phyloP scores from a whole-genome alignment of 306 rosid species.

The Vigna angularis region DNA sequence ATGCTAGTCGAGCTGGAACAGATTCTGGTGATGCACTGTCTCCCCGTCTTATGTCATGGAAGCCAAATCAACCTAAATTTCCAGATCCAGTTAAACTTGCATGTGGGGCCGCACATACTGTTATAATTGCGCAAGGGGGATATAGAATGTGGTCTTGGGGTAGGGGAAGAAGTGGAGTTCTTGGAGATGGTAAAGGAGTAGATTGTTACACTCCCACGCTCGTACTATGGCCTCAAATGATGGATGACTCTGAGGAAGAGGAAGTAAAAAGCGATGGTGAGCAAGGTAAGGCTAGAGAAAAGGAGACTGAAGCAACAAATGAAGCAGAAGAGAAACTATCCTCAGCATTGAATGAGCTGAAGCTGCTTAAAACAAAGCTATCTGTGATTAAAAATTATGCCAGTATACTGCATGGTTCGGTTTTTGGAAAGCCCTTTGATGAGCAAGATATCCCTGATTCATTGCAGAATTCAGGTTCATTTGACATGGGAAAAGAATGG shows the following conservation, averaged over 20 bases:
- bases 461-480: conserved; percentile 55
- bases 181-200: conserved; percentile 70
- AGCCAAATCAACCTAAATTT: conserved; percentile 56
- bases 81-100: conserved; percentile 68
- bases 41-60: conserved; percentile 59
- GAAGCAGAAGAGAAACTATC: conserved; percentile 61
- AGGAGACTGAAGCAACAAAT: conserved; percentile 45
- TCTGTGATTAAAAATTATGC: conserved; percentile 73
- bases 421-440: conserved; percentile 82
- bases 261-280: conserved; percentile 44
- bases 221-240: conserved; percentile 70
- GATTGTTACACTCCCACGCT: conserved; percentile 67
- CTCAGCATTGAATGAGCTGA: conserved; percentile 63
- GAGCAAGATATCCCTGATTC: conserved; percentile 76
- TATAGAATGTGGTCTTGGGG: conserved; percentile 92
- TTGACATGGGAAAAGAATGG: conserved; percentile 86
- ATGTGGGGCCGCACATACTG: conserved; percentile 96
- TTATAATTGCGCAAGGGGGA: conserved; percentile 71
- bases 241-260: conserved; percentile 63
- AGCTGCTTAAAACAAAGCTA: conserved; percentile 69
- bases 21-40: conserved; percentile 79
- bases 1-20: conserved; percentile 61
- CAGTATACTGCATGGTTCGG: conserved; percentile 75
- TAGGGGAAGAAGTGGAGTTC: conserved; percentile 87
- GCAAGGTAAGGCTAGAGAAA: conserved; percentile 51